Evolutionary conservation across 371 early-diverging fungal genomes (phyloP).

Genomic region (Lichtheimia ornata): DNA sequence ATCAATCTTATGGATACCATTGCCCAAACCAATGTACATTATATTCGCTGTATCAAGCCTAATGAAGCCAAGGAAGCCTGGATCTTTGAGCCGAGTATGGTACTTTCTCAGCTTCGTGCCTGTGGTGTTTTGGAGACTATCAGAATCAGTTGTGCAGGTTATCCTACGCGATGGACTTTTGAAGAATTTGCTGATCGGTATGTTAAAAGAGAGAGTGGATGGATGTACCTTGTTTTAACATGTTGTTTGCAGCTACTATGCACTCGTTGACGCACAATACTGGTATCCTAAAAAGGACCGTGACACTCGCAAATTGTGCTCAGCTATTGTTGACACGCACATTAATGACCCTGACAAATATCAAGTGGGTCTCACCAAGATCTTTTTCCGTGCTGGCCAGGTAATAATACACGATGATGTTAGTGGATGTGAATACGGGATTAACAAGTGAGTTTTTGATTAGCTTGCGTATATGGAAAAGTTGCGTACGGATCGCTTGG

Average conservation of each 20-base stretch:
- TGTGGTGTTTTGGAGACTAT: conserved; percentile 99
- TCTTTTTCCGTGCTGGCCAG: conserved; percentile 98
- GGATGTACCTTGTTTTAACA: background rate
- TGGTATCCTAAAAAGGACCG: conserved; percentile 60
- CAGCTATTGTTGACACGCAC: conserved; percentile 65
- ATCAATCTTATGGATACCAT: conserved; percentile 94
- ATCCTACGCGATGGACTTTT: conserved; percentile 92
- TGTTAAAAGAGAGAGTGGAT: background rate
- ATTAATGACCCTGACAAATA: conserved; percentile 83
- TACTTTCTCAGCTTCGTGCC: conserved; percentile 94
- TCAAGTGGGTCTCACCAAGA: conserved; percentile 95
- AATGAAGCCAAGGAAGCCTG: conserved; percentile 91
- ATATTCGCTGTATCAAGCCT: conserved; percentile 98
- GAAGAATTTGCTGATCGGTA: conserved; percentile 84
- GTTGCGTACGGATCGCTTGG: conserved; percentile 78
- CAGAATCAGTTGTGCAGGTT: conserved; percentile 98
- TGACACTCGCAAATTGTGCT: conserved; percentile 55
- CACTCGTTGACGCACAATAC: conserved; percentile 70
- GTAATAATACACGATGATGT: conserved; percentile 10
- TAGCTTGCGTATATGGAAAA: conserved; percentile 91
- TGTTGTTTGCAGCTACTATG: conserved; percentile 67
- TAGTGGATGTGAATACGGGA: background rate
- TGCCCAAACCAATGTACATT: conserved; percentile 89
- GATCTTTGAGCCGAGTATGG: conserved; percentile 91
- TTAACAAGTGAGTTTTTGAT: background rate